These are phyloP conservation scores for Apiotrichum sp. DNA, from an alignment of 1,284 basidiomycete species.

Conservation along the genomic window DNA sequence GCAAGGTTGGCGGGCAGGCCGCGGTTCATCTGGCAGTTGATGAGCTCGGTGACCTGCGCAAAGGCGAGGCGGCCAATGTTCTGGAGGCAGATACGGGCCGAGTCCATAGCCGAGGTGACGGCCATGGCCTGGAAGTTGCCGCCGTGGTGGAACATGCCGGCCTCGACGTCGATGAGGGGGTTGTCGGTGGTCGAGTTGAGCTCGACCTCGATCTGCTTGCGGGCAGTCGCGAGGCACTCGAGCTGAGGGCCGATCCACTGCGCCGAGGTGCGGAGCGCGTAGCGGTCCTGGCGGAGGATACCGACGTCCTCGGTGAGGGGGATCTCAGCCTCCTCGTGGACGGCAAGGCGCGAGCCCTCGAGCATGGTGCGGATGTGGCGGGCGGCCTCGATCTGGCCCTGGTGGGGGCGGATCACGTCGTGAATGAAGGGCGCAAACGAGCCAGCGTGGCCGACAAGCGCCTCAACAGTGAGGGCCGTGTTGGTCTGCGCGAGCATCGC, in stretches of 20 bases:
- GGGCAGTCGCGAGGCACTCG: constrained; percentile 13
- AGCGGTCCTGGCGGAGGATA: constrained; percentile 19
- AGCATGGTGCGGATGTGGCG: constrained; percentile 16
- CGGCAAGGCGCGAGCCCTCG: constrained; percentile 13
- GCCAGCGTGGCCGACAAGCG: constrained; percentile 15
- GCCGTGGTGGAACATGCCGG: constrained; percentile 18
- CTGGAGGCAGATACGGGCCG: constrained; percentile 15
- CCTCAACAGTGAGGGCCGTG: constrained; percentile 18
- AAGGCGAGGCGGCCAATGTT: constrained; percentile 19
- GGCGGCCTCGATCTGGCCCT: constrained; percentile 14
- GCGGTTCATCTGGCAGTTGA: constrained; percentile 22
- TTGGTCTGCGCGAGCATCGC: constrained; percentile 16
- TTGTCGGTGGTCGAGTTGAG: constrained; percentile 22
- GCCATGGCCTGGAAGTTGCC: constrained; percentile 23
- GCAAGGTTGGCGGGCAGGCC: constrained; percentile 18
- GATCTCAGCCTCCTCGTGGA: constrained; percentile 15
- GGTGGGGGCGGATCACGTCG: constrained; percentile 14
- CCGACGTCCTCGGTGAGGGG: constrained; percentile 11
- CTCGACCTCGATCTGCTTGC: constrained; percentile 17
- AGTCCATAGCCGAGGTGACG: constrained; percentile 17
- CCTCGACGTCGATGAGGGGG: constrained; percentile 19
- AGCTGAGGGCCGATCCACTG: constrained; percentile 21
- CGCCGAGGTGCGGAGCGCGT: constrained; percentile 17
- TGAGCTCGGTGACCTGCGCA: constrained; percentile 19
- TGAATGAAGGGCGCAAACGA: constrained; percentile 18